These are phyloP conservation scores for Phialemonium atrogriseum DNA, from an alignment of 2,329 filamentous ascomycete species.

Conservation along the genomic window DNA sequence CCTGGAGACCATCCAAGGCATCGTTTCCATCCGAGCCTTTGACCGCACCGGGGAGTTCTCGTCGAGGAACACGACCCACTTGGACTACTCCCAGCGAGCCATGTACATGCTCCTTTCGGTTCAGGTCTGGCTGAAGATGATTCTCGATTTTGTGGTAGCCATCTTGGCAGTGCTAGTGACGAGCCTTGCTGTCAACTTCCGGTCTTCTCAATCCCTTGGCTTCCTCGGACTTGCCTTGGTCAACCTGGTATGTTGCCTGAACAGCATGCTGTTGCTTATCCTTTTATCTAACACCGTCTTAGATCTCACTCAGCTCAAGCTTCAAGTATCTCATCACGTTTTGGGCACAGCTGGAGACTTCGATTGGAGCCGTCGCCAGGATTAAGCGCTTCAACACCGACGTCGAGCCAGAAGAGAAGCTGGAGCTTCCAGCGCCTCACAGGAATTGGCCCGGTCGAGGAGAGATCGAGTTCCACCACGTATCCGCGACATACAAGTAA, in stretches of 20 bases:
- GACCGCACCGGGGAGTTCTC: conserved; percentile 97
- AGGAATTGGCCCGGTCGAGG: conserved; percentile 3
- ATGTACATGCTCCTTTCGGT: conserved; percentile 8
- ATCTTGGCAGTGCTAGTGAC: conserved; percentile 5
- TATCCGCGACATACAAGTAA: conserved; percentile 2
- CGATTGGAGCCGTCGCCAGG: conserved; percentile 8
- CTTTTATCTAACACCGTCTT: too few relatives aligned
- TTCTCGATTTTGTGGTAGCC: conserved; percentile 7
- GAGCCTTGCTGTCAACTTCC: not conserved
- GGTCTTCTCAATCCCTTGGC: not conserved
- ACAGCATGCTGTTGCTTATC: too few relatives aligned
- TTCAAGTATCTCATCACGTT: conserved; percentile 2
- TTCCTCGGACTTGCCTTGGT: not conserved
- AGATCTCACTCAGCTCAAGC: conserved; percentile 1
- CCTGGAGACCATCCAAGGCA: conserved; percentile 52
- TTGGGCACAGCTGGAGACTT: conserved; percentile 9
- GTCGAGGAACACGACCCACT: conserved; percentile 72
- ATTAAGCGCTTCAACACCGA: conserved; percentile 2
- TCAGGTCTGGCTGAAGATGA: conserved; percentile 10
- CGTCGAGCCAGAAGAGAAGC: conserved; percentile 1
- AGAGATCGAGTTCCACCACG: not conserved
- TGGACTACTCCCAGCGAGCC: conserved; percentile 22
- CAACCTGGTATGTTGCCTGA: conserved; percentile 1
- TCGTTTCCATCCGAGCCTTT: conserved; percentile 52
- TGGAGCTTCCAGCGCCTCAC: not conserved